Conservation (phyloP, 2,329 filamentous ascomycete species). For the Xylaria arbuscula region DNA sequence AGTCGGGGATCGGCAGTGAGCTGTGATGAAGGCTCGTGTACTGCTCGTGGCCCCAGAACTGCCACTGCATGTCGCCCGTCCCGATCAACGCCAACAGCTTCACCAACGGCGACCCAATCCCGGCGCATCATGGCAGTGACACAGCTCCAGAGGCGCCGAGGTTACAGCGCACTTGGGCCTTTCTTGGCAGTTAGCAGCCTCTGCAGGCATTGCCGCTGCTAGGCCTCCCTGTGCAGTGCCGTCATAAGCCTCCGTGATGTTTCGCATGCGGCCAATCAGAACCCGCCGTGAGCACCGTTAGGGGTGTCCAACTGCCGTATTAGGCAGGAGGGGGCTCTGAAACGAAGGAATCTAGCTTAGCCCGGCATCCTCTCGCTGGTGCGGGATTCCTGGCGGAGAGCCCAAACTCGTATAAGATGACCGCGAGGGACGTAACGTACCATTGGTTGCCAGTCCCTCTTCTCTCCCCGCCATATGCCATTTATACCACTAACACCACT, state of each 20-base stretch:
- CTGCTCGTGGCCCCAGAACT: constrained; percentile 28
- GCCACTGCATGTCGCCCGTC: constrained; percentile 19
- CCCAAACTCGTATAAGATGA: constrained; percentile 19
- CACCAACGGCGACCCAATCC: background rate
- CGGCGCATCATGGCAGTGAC: constrained; percentile 12
- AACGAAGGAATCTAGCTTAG: constrained; percentile 42
- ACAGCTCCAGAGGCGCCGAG: constrained; percentile 39
- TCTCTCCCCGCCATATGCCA: constrained; percentile 21
- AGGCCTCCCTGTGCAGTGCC: constrained; percentile 39
- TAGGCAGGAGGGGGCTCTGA: constrained; percentile 47
- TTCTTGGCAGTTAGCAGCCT: constrained; percentile 33
- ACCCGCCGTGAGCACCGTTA: constrained; percentile 1
- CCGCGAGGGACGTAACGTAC: constrained; percentile 33
- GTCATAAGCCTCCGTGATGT: constrained; percentile 30
- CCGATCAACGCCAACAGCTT: constrained; percentile 11
- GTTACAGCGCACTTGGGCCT: constrained; percentile 42
- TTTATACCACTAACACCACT: background rate
- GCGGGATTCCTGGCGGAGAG: constrained; percentile 18
- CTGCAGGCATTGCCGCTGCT: constrained; percentile 27
- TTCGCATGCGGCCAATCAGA: constrained; percentile 41
- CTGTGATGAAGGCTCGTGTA: constrained; percentile 28
- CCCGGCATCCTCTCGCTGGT: constrained; percentile 15
- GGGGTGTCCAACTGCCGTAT: constrained; percentile 42
- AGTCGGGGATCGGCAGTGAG: constrained; percentile 30
- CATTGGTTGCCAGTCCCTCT: constrained; percentile 15